Evolutionary conservation across 805 yeast genomes (phyloP), one percentile per base, ranked within the genome.

Genomic region (Candida pini): DNA sequence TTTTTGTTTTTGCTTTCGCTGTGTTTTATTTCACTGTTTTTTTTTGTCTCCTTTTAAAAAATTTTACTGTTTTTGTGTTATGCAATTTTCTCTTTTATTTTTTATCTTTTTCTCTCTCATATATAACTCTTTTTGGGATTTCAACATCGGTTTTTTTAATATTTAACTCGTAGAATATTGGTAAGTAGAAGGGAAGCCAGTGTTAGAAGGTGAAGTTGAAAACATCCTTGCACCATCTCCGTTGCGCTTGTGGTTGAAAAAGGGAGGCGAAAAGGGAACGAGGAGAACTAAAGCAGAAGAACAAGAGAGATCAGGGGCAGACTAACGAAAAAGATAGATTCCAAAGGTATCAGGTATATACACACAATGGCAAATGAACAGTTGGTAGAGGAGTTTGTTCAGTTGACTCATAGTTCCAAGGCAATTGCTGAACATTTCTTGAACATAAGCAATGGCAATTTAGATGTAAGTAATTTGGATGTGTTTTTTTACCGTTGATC

Each of bases 101-200:
- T 36, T 30, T 34, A 26, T 22, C 28, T 28, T 31, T 16, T 25
- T 26, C 22, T 37, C 38, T 34, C 31, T 35, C 33, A 35, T 34
- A 30, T 38, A 33, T 39, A 27, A 40, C 28, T 20, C 22, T 38
- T 33, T 34, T 34, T 58, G 66, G 69, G 69, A 62, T 63, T 63
- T 66, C 71, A 66, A 66, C 71, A 66, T 66, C 71, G 70, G 66
- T 51, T 38, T 40, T 47, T 44, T 56, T 19, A 16, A 22, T 15
- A 19, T 22, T 34, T 19, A n/a, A 16, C 21, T 13, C n/a, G 10
- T 17, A 21, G 10, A 16, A 8, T 21, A 18, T 22, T 14, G 18
- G 15, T 15, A 21, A 12, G 10, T 12, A 23, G 10, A 23, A 6
- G 6, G 6, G 10, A 23, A 12, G 13, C 7, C 7, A 20, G 23